These are phyloP conservation scores for Aspergillus neoniger DNA, from an alignment of 2,329 filamentous ascomycete genomes.

Conservation along the genomic window DNA sequence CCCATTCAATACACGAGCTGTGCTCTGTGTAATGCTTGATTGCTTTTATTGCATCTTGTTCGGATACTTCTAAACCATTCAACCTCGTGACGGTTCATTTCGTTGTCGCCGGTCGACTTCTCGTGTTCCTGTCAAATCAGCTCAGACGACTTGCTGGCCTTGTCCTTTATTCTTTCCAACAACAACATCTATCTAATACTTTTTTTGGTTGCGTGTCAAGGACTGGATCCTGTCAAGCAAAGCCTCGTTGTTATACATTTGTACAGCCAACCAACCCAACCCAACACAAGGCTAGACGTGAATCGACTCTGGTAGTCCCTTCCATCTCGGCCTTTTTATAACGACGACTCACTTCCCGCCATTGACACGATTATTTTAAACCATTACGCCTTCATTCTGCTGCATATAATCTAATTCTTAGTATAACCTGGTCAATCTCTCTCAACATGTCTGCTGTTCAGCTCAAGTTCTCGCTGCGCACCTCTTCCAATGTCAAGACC, in stretches of 20 bases:
- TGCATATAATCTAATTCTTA: slow-evolving; percentile 30
- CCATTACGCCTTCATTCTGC: slow-evolving; percentile 18
- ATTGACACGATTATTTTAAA: slow-evolving; percentile 26
- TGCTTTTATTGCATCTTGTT: slow-evolving; percentile 30
- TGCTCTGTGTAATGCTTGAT: slow-evolving; percentile 37
- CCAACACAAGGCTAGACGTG: slow-evolving; percentile 15
- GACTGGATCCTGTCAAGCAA: slow-evolving; percentile 33
- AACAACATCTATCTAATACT: slow-evolving; percentile 21
- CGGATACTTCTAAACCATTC: slow-evolving; percentile 30
- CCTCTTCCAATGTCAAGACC: slow-evolving; percentile 94
- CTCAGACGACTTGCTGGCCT: slow-evolving; percentile 29
- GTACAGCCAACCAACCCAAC: slow-evolving; percentile 22
- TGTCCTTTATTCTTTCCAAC: slow-evolving; percentile 17
- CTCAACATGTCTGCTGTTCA: slow-evolving; percentile 78
- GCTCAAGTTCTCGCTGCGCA: slow-evolving; percentile 93
- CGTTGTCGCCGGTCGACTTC: slow-evolving; percentile 39
- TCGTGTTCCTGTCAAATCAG: slow-evolving; percentile 28
- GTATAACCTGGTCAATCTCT: slow-evolving; percentile 38
- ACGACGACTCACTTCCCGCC: slow-evolving; percentile 17
- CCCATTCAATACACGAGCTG: slow-evolving; percentile 38
- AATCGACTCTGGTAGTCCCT: slow-evolving; percentile 35
- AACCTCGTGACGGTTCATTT: slow-evolving; percentile 24
- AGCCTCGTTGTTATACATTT: slow-evolving; percentile 18
- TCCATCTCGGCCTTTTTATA: slow-evolving; percentile 17
- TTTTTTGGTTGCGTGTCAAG: slow-evolving; percentile 31